Conservation (phyloP, 495 filamentous ascomycete genomes). For the Aspergillus campestris region DNA sequence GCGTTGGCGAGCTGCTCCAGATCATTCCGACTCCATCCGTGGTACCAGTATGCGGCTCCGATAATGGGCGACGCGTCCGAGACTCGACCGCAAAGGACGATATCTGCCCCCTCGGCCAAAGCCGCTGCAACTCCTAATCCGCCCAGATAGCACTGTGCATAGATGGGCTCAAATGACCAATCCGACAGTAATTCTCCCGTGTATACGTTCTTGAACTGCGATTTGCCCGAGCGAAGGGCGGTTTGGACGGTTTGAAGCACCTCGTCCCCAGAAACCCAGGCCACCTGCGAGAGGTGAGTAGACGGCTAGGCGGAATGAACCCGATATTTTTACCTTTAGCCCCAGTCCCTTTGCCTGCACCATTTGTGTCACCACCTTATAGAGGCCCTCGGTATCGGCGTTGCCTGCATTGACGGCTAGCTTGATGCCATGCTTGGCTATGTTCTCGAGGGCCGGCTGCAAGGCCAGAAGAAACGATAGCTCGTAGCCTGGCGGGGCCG, state of each 20-base stretch:
- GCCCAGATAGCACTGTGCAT: constrained; percentile 47
- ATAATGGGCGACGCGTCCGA: constrained; percentile 48
- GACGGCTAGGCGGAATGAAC: neutral
- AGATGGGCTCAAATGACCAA: constrained; percentile 47
- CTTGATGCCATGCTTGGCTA: constrained; percentile 45
- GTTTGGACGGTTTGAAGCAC: constrained; percentile 36
- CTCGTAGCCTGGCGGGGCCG: constrained; percentile 35
- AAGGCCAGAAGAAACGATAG: constrained; percentile 45
- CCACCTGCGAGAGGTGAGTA: constrained; percentile 16
- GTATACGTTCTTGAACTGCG: constrained; percentile 42
- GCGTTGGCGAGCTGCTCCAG: constrained; percentile 43
- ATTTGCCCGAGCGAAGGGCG: constrained; percentile 25
- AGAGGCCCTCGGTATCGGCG: constrained; percentile 39
- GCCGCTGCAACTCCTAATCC: constrained; percentile 41
- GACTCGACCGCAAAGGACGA: constrained; percentile 50
- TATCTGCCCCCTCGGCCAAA: constrained; percentile 44
- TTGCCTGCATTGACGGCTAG: constrained; percentile 53
- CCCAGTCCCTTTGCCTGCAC: constrained; percentile 32
- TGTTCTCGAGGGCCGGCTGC: constrained; percentile 40
- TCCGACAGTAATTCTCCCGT: constrained; percentile 39
- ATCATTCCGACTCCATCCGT: constrained; percentile 35
- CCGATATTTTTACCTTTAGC: constrained; percentile 25
- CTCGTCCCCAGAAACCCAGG: constrained; percentile 47
- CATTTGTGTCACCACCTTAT: constrained; percentile 37
- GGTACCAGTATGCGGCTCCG: constrained; percentile 43